phyloP scores from a whole-genome alignment of 2,329 filamentous ascomycete genomes.

The Cladosporium austrohemisphaericum region DNA sequence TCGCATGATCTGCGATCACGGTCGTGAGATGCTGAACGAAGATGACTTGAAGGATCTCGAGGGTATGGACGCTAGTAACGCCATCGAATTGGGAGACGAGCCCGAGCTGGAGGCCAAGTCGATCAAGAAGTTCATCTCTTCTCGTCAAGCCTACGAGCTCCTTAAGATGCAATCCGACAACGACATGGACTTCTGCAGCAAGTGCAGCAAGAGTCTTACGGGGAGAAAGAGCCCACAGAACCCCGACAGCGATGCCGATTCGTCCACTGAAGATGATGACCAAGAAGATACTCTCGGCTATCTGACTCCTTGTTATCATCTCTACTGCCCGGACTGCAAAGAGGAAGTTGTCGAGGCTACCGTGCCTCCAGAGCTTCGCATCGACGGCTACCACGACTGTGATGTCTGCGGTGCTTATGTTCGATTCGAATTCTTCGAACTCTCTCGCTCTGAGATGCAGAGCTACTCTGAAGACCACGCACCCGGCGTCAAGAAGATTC shows the following conservation, averaged over 20 bases:
- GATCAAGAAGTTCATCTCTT: constrained; percentile 54
- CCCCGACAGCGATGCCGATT: constrained; percentile 54
- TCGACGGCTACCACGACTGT: constrained; percentile 56
- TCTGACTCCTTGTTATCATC: constrained; percentile 83
- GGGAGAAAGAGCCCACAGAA: constrained; percentile 46
- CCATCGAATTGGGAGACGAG: constrained; percentile 84
- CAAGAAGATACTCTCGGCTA: constrained; percentile 64
- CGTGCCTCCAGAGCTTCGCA: constrained; percentile 34
- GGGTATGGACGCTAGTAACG: constrained; percentile 64
- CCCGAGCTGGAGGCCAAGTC: constrained; percentile 47
- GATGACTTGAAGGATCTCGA: constrained; percentile 77
- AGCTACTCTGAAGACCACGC: constrained; percentile 50
- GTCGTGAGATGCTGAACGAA: constrained; percentile 81
- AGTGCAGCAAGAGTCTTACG: constrained; percentile 62
- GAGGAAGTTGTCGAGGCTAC: constrained; percentile 55
- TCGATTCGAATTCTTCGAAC: constrained; percentile 61
- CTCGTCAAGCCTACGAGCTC: constrained; percentile 78
- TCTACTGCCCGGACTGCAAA: constrained; percentile 75
- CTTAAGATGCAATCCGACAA: constrained; percentile 80
- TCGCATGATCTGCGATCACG: constrained; percentile 86
- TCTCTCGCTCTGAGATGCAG: constrained; percentile 57
- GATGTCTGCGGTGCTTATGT: constrained; percentile 65
- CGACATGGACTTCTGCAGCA: constrained; percentile 68
- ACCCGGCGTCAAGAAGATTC: constrained; percentile 47
- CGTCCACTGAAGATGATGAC: constrained; percentile 56